A percentile compares a stretch with the other conserved stretches of the same genome.
Evolutionary conservation across 1,139 yeast species (phyloP).

Genomic region (Saccharomyces hybrid): DNA sequence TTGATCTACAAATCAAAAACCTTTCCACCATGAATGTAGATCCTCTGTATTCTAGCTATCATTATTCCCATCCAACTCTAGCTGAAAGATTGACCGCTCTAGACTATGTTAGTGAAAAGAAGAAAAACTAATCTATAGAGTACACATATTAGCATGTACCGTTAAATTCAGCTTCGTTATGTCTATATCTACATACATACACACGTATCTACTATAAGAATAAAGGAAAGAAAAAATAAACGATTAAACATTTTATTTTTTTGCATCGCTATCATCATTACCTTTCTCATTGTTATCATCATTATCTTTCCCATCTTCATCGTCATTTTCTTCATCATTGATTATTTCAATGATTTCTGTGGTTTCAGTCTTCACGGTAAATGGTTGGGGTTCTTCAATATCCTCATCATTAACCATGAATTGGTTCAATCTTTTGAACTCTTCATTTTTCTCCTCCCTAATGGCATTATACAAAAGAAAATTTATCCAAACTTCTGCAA

Average conservation of each 20-base stretch:
- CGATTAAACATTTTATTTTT: neutral
- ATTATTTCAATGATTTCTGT: neutral
- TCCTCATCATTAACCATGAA: conserved; percentile 10
- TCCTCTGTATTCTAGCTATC: conserved; percentile 81
- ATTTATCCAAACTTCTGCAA: conserved; percentile 65
- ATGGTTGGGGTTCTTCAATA: conserved; percentile 8
- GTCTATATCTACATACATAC: neutral
- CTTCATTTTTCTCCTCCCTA: conserved; percentile 47
- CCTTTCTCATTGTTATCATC: neutral
- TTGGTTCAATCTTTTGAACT: conserved; percentile 18
- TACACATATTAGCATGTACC: neutral
- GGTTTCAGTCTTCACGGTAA: conserved; percentile 1
- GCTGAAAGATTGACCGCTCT: conserved; percentile 80
- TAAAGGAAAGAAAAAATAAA: neutral
- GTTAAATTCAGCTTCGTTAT: neutral
- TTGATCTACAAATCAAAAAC: conserved; percentile 70
- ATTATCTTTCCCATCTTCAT: conserved; percentile 1
- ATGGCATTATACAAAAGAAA: conserved; percentile 55
- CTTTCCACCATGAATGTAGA: conserved; percentile 82
- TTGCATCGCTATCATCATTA: neutral
- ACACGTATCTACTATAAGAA: neutral
- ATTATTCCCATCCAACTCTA: conserved; percentile 83
- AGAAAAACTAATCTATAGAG: conserved; percentile 20
- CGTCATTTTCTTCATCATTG: conserved; percentile 7
- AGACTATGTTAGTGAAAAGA: conserved; percentile 43